Evolutionary conservation across 2,329 filamentous ascomycete species (phyloP).

Genomic region (Pezicula rhizophila): DNA sequence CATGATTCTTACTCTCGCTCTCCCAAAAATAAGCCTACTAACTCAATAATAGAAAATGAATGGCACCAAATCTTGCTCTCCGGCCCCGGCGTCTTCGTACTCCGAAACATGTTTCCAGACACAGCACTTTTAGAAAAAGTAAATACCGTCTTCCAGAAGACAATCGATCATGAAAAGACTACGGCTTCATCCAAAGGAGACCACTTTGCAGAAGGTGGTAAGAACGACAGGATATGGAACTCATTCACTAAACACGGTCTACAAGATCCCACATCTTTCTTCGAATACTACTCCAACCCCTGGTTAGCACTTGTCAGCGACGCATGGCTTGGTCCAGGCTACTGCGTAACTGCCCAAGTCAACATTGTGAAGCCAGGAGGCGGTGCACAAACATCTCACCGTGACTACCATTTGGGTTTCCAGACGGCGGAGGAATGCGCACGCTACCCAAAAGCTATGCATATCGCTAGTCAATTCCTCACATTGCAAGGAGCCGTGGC

Average conservation of each 20-base stretch:
- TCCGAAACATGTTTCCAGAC: slow-evolving; percentile 45
- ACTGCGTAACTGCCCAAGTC: slow-evolving; percentile 55
- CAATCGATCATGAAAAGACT: slow-evolving; percentile 25
- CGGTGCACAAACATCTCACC: slow-evolving; percentile 49
- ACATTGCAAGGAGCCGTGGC: slow-evolving; percentile 60
- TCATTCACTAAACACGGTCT: slow-evolving; percentile 56
- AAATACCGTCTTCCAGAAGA: slow-evolving; percentile 40
- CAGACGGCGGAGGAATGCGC: slow-evolving; percentile 42
- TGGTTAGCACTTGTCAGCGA: slow-evolving; percentile 47
- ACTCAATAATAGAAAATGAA: slow-evolving; percentile 39
- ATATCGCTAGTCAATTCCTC: slow-evolving; percentile 48
- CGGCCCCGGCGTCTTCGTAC: slow-evolving; percentile 55
- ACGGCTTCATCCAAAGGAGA: slow-evolving; percentile 41
- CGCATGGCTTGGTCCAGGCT: slow-evolving; percentile 53
- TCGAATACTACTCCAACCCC: slow-evolving; percentile 54
- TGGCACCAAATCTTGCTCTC: slow-evolving; percentile 50
- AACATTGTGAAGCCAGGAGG: slow-evolving; percentile 57
- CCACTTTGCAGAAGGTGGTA: slow-evolving; percentile 51
- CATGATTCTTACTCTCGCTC: no score
- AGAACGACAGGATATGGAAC: slow-evolving; percentile 61
- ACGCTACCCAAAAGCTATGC: slow-evolving; percentile 44
- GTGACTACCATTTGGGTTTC: slow-evolving; percentile 61
- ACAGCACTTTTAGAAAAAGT: slow-evolving; percentile 35
- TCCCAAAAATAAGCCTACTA: no score
- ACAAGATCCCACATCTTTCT: slow-evolving; percentile 44